Evolutionary conservation across 352 stramenopile species (phyloP), one percentile per base, ranked within the genome.

Genomic region (Phytophthora multivora): DNA sequence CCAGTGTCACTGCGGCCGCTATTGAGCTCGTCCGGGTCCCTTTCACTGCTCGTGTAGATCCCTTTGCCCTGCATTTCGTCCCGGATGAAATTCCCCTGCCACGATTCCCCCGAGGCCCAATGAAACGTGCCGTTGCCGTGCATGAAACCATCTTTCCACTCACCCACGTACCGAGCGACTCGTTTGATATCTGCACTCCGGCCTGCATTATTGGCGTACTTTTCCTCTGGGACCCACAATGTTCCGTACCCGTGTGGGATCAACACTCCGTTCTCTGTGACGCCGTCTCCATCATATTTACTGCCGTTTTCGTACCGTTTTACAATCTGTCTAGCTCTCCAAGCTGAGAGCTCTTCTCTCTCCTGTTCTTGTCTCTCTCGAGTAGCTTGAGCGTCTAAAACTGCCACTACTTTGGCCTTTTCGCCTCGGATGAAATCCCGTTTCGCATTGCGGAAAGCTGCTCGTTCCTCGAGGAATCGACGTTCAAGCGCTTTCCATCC

Each of bases 221-320:
- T 57, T 35, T 71, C 63, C 45, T 83, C 73, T 4, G 77, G 77
- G 23, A 88, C 73, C 67, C 75, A 86, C 5, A 91, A 49, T 18
- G 77, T 91, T 0, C 82, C 82, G 31, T 84, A 61, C 1, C 82
- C 82, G 23, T 89, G 77, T 1, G 82, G 79, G 18, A 88, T 59
- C 10, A 77, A 8, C 23, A 89, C 79, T 13, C 59, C 61, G 43
- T 79, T 63, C 6, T 69, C 51, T 10, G 58, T 61, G 43, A 84
- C 46, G 31, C 79, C 79, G 55, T 88, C 79, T 6, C 82, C 82
- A 18, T 89, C 79, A 50, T 89, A 91, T 63, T 91, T 91, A 51
- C 61, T 78, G 54, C 82, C 79, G 40, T 91, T 75, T 13, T 83
- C 67, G 16, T 79, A 87, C n/a, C 77, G 74, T 42, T 79, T 87